A percentile compares a stretch with the other conserved stretches of the same genome.
Evolutionary conservation across 768 basidiomycete species (phyloP).

Genomic region (Boletus rufocinnamomeus): DNA sequence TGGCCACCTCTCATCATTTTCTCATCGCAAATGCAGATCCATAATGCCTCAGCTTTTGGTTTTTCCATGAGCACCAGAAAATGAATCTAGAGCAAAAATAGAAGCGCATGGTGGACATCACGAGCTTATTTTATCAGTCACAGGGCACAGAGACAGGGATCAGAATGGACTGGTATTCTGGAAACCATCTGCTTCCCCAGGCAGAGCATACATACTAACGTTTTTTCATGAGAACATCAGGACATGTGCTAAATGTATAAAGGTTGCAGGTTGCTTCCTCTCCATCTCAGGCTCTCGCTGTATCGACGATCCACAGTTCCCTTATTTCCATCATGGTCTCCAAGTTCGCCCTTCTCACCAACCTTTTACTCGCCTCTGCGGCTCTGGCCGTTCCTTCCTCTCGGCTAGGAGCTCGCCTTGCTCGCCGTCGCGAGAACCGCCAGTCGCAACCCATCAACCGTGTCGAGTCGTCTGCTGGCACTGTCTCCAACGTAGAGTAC

Average conservation of each 20-base stretch:
- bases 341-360: conserved; percentile 16
- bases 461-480: not conserved
- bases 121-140: not conserved
- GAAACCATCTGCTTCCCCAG: not conserved
- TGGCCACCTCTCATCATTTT: conserved; percentile 4
- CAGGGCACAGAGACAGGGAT: not conserved
- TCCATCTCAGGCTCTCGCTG: not conserved
- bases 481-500: conserved; percentile 14
- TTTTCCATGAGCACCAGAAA: not conserved
- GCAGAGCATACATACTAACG: not conserved
- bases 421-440: conserved; percentile 17
- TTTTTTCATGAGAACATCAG: conserved; percentile 4
- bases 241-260: conserved; percentile 7
- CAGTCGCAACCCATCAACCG: conserved; percentile 14
- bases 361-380: conserved; percentile 21
- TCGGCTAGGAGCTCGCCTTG: conserved; percentile 9
- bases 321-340: conserved; percentile 18
- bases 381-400: conserved; percentile 22
- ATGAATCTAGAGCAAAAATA: not conserved
- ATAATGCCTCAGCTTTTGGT: not conserved
- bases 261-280: not conserved
- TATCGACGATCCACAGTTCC: conserved; percentile 4
- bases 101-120: not conserved
- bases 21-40: not conserved
- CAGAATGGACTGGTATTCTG: not conserved